phyloP scores from a whole-genome alignment of 2,329 filamentous ascomycete genomes.

The Podosphaera fusca region DNA sequence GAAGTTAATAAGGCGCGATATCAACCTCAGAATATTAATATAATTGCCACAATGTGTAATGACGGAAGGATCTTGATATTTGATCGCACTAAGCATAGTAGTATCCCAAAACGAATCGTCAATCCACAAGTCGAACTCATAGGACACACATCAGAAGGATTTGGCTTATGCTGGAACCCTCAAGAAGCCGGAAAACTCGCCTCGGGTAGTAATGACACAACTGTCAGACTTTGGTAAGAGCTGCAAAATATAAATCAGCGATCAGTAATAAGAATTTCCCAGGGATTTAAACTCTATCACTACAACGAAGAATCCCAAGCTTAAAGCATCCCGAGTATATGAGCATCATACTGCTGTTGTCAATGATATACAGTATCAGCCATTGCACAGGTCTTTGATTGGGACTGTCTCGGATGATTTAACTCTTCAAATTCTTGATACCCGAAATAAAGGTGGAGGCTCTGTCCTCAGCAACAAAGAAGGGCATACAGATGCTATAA shows the following conservation, averaged over 20 bases:
- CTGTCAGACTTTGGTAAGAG: conserved; percentile 67
- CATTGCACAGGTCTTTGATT: conserved; percentile 61
- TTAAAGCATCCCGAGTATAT: conserved; percentile 54
- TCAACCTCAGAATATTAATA: conserved; percentile 88
- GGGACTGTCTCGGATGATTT: conserved; percentile 90
- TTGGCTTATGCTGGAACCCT: conserved; percentile 81
- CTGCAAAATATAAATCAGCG: background rate
- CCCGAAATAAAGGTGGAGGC: conserved; percentile 45
- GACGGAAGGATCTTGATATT: conserved; percentile 81
- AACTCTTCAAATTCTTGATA: conserved; percentile 77
- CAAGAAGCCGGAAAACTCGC: conserved; percentile 55
- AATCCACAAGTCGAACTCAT: conserved; percentile 66
- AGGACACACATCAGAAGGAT: conserved; percentile 75
- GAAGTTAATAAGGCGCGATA: conserved; percentile 98
- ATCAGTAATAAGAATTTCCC: conserved; percentile 15
- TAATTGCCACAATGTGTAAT: conserved; percentile 80
- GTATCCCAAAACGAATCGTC: conserved; percentile 47
- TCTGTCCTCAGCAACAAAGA: conserved; percentile 41
- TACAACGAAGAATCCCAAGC: conserved; percentile 35
- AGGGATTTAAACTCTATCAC: conserved; percentile 65
- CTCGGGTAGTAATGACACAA: conserved; percentile 79
- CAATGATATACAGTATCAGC: conserved; percentile 93
- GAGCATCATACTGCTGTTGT: conserved; percentile 78
- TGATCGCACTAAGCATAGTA: conserved; percentile 83
- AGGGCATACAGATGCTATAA: conserved; percentile 81